A percentile compares a stretch with the other conserved stretches of the same genome.
phyloP scores from a whole-genome alignment of 1,284 basidiomycete genomes.

The Boletus subluridellus region DNA sequence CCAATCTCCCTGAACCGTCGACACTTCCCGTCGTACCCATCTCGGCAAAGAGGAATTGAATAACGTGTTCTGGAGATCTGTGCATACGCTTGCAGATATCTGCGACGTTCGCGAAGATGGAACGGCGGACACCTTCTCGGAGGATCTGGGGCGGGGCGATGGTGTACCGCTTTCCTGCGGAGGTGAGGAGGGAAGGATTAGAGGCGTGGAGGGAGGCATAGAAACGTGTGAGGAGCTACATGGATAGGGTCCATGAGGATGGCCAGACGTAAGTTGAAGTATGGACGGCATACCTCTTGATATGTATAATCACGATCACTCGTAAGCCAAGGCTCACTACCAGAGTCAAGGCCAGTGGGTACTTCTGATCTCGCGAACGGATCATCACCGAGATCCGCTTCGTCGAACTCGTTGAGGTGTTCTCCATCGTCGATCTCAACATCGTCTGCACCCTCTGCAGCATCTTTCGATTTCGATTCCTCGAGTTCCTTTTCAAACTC shows the following conservation, averaged over 20 bases:
- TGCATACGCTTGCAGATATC: constrained; percentile 99
- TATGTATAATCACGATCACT: constrained; percentile 95
- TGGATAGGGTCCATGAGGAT: background rate
- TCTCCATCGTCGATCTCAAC: constrained; percentile 59
- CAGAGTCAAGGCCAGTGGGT: constrained; percentile 58
- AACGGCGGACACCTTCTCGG: constrained; percentile 95
- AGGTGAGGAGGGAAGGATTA: constrained; percentile 88
- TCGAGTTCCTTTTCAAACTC: constrained; percentile 89
- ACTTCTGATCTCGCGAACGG: constrained; percentile 67
- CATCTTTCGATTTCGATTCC: constrained; percentile 60
- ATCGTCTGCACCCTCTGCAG: constrained; percentile 52
- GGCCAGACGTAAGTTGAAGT: background rate
- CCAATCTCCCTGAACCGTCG: constrained; percentile 88
- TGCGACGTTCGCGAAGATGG: constrained; percentile 93
- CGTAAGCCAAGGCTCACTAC: constrained; percentile 83
- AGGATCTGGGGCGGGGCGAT: constrained; percentile 96
- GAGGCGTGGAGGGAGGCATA: constrained; percentile 90
- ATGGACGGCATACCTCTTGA: constrained; percentile 60
- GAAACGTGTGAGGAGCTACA: constrained; percentile 87
- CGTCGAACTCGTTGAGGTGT: constrained; percentile 66
- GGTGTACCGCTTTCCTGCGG: constrained; percentile 89
- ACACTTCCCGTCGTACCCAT: constrained; percentile 97
- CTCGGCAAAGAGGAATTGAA: constrained; percentile 96
- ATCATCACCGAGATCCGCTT: constrained; percentile 82
- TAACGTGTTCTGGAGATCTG: constrained; percentile 98